Evolutionary conservation across 148 eudicot species (phyloP).

Genomic region (Suaeda aralocaspica): DNA sequence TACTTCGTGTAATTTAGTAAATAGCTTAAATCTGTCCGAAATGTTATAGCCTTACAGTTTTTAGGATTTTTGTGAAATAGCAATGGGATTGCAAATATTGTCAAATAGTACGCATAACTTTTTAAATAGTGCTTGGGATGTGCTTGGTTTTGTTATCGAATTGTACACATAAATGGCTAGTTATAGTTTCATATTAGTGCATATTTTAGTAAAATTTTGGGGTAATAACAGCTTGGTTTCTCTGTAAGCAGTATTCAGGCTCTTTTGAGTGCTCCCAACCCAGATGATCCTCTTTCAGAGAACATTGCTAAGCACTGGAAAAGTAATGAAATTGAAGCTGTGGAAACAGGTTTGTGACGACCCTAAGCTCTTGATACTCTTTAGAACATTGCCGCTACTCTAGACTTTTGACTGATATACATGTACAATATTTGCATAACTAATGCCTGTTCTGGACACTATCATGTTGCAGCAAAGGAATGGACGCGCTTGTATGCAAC

Average conservation of each 20-base stretch:
- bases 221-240: constrained; percentile 12
- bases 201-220: background rate
- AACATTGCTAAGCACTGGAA: constrained; percentile 99
- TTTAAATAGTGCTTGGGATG: background rate
- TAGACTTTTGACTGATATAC: background rate
- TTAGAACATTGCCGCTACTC: background rate
- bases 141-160: background rate
- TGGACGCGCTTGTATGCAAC: constrained; percentile 92
- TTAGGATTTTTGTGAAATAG: too few relatives aligned
- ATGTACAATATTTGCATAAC: background rate
- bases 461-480: constrained; percentile 72
- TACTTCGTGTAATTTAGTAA: too few relatives aligned
- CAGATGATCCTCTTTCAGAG: constrained; percentile 96
- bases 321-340: constrained; percentile 83
- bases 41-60: too few relatives aligned
- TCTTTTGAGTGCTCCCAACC: constrained; percentile 96
- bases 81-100: too few relatives aligned
- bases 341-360: constrained; percentile 70
- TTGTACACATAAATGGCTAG: background rate
- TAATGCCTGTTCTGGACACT: constrained; percentile 5
- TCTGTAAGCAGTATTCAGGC: constrained; percentile 77
- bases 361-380: background rate
- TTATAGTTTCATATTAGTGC: background rate
- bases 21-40: too few relatives aligned
- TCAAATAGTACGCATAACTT: too few relatives aligned